Conservation (phyloP, 2,329 filamentous ascomycete genomes). For the Penicillium sp. region DNA sequence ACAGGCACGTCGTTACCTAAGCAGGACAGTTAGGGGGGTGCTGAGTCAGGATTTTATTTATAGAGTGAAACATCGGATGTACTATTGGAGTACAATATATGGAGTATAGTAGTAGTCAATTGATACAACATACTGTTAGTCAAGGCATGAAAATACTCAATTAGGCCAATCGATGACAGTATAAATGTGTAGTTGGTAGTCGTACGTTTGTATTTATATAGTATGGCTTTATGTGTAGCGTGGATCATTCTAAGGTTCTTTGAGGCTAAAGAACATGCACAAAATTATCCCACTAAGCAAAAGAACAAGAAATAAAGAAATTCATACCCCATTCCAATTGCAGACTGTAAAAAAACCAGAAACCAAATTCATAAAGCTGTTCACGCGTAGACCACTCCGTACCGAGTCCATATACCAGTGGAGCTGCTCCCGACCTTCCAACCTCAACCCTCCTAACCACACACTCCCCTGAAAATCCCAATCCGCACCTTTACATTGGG, state of each 20-base stretch:
- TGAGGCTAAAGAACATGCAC: neutral
- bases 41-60: conserved; percentile 14
- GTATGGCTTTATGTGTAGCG: too few relatives aligned
- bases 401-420: conserved; percentile 7
- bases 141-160: neutral
- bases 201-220: neutral
- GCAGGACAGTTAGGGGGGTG: conserved; percentile 3
- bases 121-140: too few relatives aligned
- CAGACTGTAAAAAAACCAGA: neutral
- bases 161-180: neutral
- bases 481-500: neutral
- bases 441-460: conserved; percentile 8
- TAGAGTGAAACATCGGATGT: neutral
- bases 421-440: conserved; percentile 6
- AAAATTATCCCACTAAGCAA: neutral
- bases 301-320: neutral
- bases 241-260: neutral
- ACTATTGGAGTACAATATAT: neutral
- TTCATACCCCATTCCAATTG: neutral
- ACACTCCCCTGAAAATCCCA: conserved; percentile 5
- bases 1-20: conserved; percentile 7
- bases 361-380: neutral
- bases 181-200: neutral
- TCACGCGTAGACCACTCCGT: neutral
- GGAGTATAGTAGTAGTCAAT: neutral